Percentiles rank a stretch among this genome's conserved stretches.
Evolutionary conservation across 1,139 yeast genomes (phyloP).

Genomic region (Debaryomyces sp.): DNA sequence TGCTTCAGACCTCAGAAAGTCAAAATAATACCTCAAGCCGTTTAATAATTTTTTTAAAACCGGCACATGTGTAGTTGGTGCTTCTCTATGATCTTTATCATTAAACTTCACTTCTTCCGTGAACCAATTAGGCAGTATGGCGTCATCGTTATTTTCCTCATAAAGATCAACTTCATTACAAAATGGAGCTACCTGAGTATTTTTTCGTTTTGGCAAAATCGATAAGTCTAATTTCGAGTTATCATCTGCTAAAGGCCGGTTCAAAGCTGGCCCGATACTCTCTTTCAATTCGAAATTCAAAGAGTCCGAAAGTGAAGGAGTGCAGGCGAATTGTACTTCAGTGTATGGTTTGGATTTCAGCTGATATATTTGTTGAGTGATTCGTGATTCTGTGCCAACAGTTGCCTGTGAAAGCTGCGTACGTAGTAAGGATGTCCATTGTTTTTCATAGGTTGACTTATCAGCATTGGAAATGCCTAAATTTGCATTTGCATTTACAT

Average conservation of each 20-base stretch:
- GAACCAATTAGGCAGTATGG: constrained; percentile 29
- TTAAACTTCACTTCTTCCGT: constrained; percentile 22
- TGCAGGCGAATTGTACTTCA: constrained; percentile 8
- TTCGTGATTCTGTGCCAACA: neutral
- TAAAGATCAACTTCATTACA: constrained; percentile 27
- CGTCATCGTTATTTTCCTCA: constrained; percentile 27
- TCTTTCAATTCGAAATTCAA: constrained; percentile 23
- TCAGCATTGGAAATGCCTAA: neutral
- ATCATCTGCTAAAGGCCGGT: constrained; percentile 26
- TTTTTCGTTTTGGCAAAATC: neutral
- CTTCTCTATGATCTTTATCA: constrained; percentile 10
- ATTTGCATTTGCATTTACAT: neutral
- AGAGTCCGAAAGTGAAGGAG: constrained; percentile 18
- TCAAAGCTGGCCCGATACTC: constrained; percentile 27
- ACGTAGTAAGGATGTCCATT: neutral
- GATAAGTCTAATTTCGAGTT: constrained; percentile 23
- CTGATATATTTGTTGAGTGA: neutral
- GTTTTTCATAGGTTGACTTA: neutral
- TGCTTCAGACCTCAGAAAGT: constrained; percentile 17
- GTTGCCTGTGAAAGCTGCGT: neutral
- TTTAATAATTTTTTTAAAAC: constrained; percentile 18
- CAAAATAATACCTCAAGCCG: constrained; percentile 11
- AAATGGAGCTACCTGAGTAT: constrained; percentile 28
- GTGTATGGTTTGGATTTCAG: neutral
- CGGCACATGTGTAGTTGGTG: constrained; percentile 4